Percentiles rank a stretch among this genome's conserved stretches.
phyloP scores from a whole-genome alignment of 257 asterid species.

The Fraxinus quadrangulata region DNA sequence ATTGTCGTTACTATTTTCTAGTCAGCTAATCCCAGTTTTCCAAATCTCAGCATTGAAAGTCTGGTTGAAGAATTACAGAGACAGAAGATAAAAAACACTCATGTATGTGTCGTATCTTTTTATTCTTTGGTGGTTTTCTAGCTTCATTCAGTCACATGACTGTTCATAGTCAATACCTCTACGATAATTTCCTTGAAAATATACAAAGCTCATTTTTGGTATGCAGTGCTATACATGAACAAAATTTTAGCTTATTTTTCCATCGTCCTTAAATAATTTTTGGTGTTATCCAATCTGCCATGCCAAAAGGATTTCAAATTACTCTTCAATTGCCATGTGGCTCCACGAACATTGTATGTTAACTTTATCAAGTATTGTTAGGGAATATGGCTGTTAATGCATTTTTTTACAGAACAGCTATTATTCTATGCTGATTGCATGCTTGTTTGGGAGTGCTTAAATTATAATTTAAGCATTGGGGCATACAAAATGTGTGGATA shows the following conservation, averaged over 20 bases:
- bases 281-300: too few species aligned
- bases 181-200: not conserved
- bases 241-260: not conserved
- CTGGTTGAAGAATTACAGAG: slow-evolving; percentile 84
- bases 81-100: slow-evolving; percentile 65
- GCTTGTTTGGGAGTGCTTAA: too few species aligned
- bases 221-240: not conserved
- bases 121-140: not conserved
- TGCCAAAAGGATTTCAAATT: too few species aligned
- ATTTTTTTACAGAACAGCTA: too few species aligned
- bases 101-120: slow-evolving; percentile 44
- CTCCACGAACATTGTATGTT: not conserved
- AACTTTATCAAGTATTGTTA: too few species aligned
- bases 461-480: too few species aligned
- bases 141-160: not conserved
- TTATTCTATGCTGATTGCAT: not conserved
- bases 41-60: slow-evolving; percentile 65
- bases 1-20: slow-evolving; percentile 7
- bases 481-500: too few species aligned
- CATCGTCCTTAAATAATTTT: too few species aligned
- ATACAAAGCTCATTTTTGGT: too few species aligned
- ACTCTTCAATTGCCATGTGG: not conserved
- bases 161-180: too few species aligned
- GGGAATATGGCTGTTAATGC: too few species aligned
- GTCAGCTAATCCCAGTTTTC: slow-evolving; percentile 30